Percentiles rank a stretch among this genome's conserved stretches.
Conservation (phyloP, 257 asterid species). For the Scutellaria galericulata region DNA sequence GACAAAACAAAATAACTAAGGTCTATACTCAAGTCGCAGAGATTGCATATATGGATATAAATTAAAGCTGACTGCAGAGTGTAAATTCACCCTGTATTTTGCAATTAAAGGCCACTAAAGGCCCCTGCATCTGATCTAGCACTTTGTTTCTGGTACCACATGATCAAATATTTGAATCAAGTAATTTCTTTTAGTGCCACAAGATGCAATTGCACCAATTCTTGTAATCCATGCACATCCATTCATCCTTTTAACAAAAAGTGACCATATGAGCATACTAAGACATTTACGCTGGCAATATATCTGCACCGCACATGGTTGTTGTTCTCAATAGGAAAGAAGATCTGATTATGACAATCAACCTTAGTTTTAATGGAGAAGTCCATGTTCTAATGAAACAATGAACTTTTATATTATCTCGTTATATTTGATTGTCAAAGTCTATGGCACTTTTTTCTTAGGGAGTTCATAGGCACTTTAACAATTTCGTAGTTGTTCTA, state of each 20-base stretch:
- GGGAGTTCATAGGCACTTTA: conserved; percentile 9
- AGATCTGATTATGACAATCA: conserved; percentile 6
- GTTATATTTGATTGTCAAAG: conserved; percentile 6
- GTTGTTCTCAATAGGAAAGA: background rate
- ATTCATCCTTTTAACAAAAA: background rate
- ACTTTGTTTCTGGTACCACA: conserved; percentile 20
- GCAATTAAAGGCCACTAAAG: background rate
- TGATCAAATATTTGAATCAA: background rate
- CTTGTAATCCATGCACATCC: conserved; percentile 13
- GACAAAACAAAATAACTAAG: background rate
- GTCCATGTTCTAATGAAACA: conserved; percentile 9
- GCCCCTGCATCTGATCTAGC: background rate
- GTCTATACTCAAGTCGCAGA: background rate
- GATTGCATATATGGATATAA: background rate
- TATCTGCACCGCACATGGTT: background rate
- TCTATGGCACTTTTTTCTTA: conserved; percentile 9
- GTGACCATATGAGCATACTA: background rate
- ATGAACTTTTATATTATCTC: conserved; percentile 5
- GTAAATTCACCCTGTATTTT: conserved; percentile 7
- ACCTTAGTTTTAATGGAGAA: background rate
- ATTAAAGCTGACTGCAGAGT: conserved; percentile 1
- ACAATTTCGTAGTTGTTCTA: conserved; percentile 14
- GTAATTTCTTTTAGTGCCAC: background rate
- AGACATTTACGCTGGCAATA: background rate
- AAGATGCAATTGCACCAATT: conserved; percentile 23